A percentile compares a stretch with the other conserved stretches of the same genome.
Evolutionary conservation across 2,329 filamentous ascomycete species (phyloP).

Genomic region (Aciculosporium take): DNA sequence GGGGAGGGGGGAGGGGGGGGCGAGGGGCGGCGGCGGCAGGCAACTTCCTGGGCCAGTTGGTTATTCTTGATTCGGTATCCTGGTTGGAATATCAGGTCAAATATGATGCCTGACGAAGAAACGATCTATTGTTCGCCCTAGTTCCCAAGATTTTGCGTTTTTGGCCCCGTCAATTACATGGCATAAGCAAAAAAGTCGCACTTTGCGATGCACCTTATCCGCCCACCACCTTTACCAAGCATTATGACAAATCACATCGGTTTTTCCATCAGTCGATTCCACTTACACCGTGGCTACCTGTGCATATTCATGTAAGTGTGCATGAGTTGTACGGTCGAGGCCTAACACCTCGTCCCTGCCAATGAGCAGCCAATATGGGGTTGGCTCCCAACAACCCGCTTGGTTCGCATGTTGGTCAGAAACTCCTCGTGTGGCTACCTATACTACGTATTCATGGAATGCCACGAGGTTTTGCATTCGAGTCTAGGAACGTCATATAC

Average conservation of each 20-base stretch:
- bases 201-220: background rate
- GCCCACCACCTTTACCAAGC: background rate
- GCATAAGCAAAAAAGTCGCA: background rate
- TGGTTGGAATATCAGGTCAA: background rate
- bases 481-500: background rate
- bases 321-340: constrained; percentile 4
- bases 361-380: background rate
- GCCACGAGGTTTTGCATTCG: constrained; percentile 1
- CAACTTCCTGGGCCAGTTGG: background rate
- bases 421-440: background rate
- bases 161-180: background rate
- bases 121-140: background rate
- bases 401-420: background rate
- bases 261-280: background rate
- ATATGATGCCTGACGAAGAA: background rate
- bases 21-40: too few relatives aligned
- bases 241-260: constrained; percentile 4
- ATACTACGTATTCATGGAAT: background rate
- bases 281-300: constrained; percentile 1
- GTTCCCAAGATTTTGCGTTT: background rate
- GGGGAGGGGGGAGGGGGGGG: too few relatives aligned
- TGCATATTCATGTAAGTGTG: constrained; percentile 4
- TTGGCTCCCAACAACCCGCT: constrained; percentile 1
- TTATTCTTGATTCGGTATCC: background rate
- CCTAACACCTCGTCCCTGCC: constrained; percentile 1